Evolutionary conservation across 2,329 filamentous ascomycete species (phyloP).

Genomic region (Podosphaera leucotricha): DNA sequence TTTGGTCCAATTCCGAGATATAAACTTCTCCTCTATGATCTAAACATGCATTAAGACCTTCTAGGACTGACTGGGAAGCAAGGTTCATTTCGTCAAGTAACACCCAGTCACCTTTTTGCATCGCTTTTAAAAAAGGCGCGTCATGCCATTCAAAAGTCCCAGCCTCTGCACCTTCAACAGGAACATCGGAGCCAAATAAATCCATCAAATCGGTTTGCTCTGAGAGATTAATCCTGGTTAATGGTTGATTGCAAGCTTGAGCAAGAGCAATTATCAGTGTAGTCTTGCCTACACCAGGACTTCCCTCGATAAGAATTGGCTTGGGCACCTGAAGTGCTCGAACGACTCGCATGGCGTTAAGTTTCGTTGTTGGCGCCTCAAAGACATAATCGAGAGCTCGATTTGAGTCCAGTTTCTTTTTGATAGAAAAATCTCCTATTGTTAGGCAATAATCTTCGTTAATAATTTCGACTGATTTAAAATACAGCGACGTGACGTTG

Average conservation of each 20-base stretch:
- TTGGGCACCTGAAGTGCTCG: constrained; percentile 74
- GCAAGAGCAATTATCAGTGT: constrained; percentile 75
- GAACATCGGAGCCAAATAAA: constrained; percentile 87
- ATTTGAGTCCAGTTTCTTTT: constrained; percentile 24
- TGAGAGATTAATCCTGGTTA: constrained; percentile 89
- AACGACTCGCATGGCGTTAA: constrained; percentile 77
- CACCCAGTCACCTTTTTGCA: constrained; percentile 95
- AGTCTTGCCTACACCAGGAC: constrained; percentile 95
- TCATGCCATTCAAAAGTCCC: constrained; percentile 91
- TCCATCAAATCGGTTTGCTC: constrained; percentile 97
- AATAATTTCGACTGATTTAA: constrained; percentile 32
- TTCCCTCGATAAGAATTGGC: constrained; percentile 84
- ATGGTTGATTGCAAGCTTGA: constrained; percentile 49
- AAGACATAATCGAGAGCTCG: constrained; percentile 48
- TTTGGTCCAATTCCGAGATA: constrained; percentile 81
- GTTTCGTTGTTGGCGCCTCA: constrained; percentile 67
- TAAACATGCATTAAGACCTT: constrained; percentile 87
- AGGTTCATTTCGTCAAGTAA: constrained; percentile 97
- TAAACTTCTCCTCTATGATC: constrained; percentile 94
- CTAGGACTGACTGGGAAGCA: constrained; percentile 85
- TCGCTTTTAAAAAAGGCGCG: constrained; percentile 81
- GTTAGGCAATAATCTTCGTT: constrained; percentile 30
- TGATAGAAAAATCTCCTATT: constrained; percentile 54
- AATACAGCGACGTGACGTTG: constrained; percentile 43
- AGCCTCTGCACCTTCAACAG: constrained; percentile 73